Percentiles rank a stretch among this genome's conserved stretches.
These are phyloP conservation scores for Heracleum sosnowskyi DNA, from an alignment of 129 eudicot genomes.

Conservation along the genomic window DNA sequence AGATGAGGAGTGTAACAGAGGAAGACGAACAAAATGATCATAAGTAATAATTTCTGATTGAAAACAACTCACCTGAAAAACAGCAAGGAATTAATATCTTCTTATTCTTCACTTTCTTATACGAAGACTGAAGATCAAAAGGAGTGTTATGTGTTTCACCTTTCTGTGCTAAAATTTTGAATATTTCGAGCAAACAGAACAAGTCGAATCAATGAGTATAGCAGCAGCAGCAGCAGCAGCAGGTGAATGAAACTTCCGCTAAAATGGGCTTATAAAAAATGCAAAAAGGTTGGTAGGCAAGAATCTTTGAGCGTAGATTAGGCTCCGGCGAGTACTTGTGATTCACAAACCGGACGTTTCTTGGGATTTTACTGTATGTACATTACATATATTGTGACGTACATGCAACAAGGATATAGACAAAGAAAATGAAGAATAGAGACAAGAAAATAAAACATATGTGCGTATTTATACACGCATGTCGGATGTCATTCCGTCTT, in stretches of 20 bases:
- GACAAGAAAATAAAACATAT: slow-evolving; percentile 15
- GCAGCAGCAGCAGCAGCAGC: too few relatives aligned
- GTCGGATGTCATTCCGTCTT: slow-evolving; percentile 13
- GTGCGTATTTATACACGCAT: slow-evolving; percentile 10
- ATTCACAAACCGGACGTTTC: not conserved
- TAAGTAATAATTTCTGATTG: not conserved
- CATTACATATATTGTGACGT: not conserved
- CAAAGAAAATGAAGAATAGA: not conserved
- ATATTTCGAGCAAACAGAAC: not conserved
- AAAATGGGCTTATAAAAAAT: too few relatives aligned
- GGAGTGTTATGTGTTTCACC: too few relatives aligned
- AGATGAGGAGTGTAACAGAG: not conserved
- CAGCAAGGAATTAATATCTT: too few relatives aligned
- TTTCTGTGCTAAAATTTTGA: too few relatives aligned
- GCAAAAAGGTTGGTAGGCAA: not conserved
- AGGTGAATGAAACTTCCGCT: too few relatives aligned
- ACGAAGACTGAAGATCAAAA: not conserved
- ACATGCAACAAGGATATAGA: not conserved
- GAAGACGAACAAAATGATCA: slow-evolving; percentile 4
- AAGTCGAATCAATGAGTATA: not conserved
- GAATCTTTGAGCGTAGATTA: not conserved
- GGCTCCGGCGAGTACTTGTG: not conserved
- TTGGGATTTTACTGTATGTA: too few relatives aligned
- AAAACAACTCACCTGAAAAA: slow-evolving; percentile 9
- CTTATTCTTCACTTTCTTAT: too few relatives aligned